Conservation (phyloP, 352 stramenopile species). For the Globisporangium paddicum region DNA sequence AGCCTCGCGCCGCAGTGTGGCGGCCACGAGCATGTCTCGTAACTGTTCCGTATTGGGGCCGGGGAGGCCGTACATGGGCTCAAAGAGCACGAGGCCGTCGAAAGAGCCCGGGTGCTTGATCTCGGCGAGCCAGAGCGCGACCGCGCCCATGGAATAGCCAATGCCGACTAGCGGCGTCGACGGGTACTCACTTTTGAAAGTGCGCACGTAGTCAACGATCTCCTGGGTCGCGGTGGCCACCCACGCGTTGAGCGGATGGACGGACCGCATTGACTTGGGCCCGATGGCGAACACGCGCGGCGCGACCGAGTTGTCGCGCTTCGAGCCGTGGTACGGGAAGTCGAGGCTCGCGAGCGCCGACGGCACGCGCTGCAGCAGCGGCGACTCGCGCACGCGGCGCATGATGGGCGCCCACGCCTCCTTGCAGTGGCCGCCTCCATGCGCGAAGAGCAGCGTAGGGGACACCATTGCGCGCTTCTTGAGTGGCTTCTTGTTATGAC, state of each 20-base stretch:
- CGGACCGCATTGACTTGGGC: constrained; percentile 19
- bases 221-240: constrained; percentile 12
- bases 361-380: constrained; percentile 19
- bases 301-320: constrained; percentile 29
- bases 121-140: constrained; percentile 33
- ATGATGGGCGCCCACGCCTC: constrained; percentile 46
- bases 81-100: constrained; percentile 38
- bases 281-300: constrained; percentile 10
- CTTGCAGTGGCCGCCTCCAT: constrained; percentile 43
- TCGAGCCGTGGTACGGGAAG: constrained; percentile 44
- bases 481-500: too few species aligned
- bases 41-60: constrained; percentile 11
- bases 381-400: constrained; percentile 22
- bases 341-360: constrained; percentile 29
- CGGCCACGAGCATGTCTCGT: constrained; percentile 24
- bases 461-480: neutral
- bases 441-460: constrained; percentile 39
- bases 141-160: constrained; percentile 40
- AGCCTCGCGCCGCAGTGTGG: constrained; percentile 25
- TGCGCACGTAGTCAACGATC: constrained; percentile 11
- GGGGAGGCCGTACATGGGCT: constrained; percentile 30
- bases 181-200: constrained; percentile 8
- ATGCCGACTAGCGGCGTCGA: constrained; percentile 38
- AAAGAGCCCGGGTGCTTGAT: constrained; percentile 31
- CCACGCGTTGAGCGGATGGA: constrained; percentile 33